These are phyloP conservation scores for Medicago arabica DNA, from an alignment of 306 rosid species.

Conservation along the genomic window DNA sequence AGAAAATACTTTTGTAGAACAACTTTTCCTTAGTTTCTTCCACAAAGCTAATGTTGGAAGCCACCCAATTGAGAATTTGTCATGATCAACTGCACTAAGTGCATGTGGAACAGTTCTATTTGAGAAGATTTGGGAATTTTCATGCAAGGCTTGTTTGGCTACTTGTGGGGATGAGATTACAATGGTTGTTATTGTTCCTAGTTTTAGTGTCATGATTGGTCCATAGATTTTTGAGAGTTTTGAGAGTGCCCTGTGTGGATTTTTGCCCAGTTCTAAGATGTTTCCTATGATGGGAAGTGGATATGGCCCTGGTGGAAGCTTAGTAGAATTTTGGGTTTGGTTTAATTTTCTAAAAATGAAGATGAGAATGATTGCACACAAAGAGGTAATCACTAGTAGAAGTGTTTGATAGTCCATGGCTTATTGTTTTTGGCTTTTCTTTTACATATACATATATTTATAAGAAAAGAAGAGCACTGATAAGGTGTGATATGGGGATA, in stretches of 20 bases:
- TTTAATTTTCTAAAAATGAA: slow-evolving; percentile 5
- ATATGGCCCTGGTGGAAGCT: slow-evolving; percentile 34
- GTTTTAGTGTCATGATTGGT: slow-evolving; percentile 28
- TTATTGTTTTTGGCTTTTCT: too few species aligned
- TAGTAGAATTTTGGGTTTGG: neutral
- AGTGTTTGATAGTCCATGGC: slow-evolving; percentile 24
- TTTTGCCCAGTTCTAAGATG: slow-evolving; percentile 27
- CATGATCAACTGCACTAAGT: neutral
- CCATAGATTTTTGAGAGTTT: slow-evolving; percentile 35
- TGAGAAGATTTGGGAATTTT: slow-evolving; percentile 10
- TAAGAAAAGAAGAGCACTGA: too few species aligned
- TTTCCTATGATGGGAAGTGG: slow-evolving; percentile 34
- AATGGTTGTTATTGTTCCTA: slow-evolving; percentile 34
- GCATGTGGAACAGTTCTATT: neutral
- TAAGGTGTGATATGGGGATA: too few species aligned
- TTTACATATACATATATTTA: too few species aligned
- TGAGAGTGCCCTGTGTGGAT: slow-evolving; percentile 22
- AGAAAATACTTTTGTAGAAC: slow-evolving; percentile 30
- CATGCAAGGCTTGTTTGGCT: slow-evolving; percentile 33
- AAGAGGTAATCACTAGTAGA: neutral
- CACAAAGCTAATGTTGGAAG: slow-evolving; percentile 13
- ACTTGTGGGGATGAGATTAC: slow-evolving; percentile 33
- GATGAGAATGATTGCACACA: slow-evolving; percentile 10
- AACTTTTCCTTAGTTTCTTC: slow-evolving; percentile 25
- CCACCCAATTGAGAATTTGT: neutral